A percentile compares a stretch with the other conserved stretches of the same genome.
These are phyloP conservation scores for Moesziomyces sp. DNA, from an alignment of 1,284 basidiomycete species.

Conservation along the genomic window DNA sequence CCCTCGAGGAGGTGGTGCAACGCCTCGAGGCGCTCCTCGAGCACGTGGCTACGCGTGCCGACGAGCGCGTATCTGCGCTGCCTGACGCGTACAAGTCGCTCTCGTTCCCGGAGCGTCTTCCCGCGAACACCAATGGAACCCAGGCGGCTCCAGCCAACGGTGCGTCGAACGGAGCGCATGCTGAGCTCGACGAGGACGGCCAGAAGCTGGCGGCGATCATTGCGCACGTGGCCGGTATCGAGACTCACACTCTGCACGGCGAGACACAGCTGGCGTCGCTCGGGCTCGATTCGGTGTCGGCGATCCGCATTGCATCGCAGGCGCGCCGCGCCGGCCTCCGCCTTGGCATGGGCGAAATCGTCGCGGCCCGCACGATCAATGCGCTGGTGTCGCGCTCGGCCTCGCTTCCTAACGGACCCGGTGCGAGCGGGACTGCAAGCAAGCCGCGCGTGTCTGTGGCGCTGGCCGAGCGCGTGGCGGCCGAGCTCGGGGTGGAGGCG, in stretches of 20 bases:
- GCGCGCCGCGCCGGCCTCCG: conserved; percentile 43
- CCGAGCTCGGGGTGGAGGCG: conserved; percentile 13
- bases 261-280: conserved; percentile 47
- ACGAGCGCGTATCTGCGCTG: conserved; percentile 18
- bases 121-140: neutral
- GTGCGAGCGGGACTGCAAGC: conserved; percentile 7
- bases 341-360: conserved; percentile 52
- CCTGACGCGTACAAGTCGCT: conserved; percentile 4
- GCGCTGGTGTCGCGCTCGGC: conserved; percentile 8
- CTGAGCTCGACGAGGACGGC: conserved; percentile 26
- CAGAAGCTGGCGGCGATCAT: conserved; percentile 42
- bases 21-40: conserved; percentile 36
- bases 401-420: neutral
- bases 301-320: conserved; percentile 58
- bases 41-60: conserved; percentile 11
- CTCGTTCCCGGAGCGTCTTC: conserved; percentile 16
- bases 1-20: conserved; percentile 21
- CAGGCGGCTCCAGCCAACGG: conserved; percentile 1
- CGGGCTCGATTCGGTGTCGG: conserved; percentile 63
- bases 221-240: conserved; percentile 29
- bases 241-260: conserved; percentile 21
- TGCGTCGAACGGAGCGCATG: neutral
- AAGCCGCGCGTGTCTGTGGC: neutral
- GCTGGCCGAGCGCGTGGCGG: conserved; percentile 16
- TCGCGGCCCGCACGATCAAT: conserved; percentile 46